Evolutionary conservation across 1,284 basidiomycete genomes (phyloP).

Genomic region (Cryptococcus hybrid): DNA sequence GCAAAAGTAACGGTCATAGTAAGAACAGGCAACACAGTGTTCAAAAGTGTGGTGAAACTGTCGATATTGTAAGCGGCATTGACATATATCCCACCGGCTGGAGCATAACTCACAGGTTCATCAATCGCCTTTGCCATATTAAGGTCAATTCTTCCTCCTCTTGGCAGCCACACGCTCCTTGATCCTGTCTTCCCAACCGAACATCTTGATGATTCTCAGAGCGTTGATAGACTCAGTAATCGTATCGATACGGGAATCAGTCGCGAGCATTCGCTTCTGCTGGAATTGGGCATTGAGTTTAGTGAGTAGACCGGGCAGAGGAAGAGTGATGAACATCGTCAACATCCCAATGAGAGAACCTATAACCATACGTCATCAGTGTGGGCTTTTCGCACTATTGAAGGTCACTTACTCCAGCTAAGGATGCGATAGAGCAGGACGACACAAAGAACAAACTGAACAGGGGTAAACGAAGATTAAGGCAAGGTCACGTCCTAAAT

Average conservation of each 20-base stretch:
- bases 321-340: slow-evolving; percentile 56
- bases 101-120: slow-evolving; percentile 28
- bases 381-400: slow-evolving; percentile 4
- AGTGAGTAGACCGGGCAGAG: slow-evolving; percentile 54
- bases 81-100: background rate
- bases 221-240: slow-evolving; percentile 53
- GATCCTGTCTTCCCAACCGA: slow-evolving; percentile 64
- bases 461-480: slow-evolving; percentile 43
- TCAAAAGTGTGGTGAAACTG: slow-evolving; percentile 35
- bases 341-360: slow-evolving; percentile 58
- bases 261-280: slow-evolving; percentile 45
- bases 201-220: slow-evolving; percentile 63
- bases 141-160: slow-evolving; percentile 58
- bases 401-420: slow-evolving; percentile 38
- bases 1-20: slow-evolving; percentile 68
- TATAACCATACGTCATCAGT: background rate
- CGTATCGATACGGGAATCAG: slow-evolving; percentile 56
- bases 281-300: slow-evolving; percentile 40
- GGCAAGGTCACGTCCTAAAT: slow-evolving; percentile 40
- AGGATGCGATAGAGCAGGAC: slow-evolving; percentile 44
- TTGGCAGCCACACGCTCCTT: slow-evolving; percentile 56
- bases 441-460: slow-evolving; percentile 41
- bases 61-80: background rate
- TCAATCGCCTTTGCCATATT: slow-evolving; percentile 41
- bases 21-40: slow-evolving; percentile 62